phyloP scores from a whole-genome alignment of 2,329 filamentous ascomycete species.

The Trichoderma arundinaceum region DNA sequence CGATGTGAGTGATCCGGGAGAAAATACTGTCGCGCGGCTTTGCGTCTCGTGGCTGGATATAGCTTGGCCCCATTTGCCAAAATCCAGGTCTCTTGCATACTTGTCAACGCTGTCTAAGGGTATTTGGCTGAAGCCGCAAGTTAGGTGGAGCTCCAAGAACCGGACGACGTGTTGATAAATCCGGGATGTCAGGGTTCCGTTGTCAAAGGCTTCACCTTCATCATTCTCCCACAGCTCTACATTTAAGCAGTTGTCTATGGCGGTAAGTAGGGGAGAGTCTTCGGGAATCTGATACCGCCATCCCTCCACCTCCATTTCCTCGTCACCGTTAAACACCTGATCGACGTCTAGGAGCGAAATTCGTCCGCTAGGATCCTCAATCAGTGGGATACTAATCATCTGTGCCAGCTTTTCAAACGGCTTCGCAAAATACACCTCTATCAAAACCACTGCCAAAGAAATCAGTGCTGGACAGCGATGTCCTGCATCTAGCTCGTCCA shows the following conservation, averaged over 20 bases:
- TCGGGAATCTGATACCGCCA: background rate
- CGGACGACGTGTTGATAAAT: background rate
- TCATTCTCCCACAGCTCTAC: background rate
- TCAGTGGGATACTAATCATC: background rate
- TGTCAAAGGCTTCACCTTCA: background rate
- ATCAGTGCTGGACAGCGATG: background rate
- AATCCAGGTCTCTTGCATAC: no score
- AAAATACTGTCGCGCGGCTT: no score
- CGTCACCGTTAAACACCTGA: no score
- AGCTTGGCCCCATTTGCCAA: no score
- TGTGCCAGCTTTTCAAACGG: background rate
- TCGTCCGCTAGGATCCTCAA: background rate
- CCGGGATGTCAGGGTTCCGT: background rate
- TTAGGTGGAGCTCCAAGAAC: no score
- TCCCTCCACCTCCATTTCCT: background rate
- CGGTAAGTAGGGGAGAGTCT: background rate
- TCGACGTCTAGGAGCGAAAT: background rate
- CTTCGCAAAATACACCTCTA: background rate
- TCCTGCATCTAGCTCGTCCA: background rate
- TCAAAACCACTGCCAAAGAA: background rate
- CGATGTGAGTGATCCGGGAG: no score
- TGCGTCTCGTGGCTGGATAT: no score
- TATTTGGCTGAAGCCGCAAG: no score
- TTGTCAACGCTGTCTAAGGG: no score
- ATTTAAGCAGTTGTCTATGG: background rate